phyloP scores from a whole-genome alignment of 441 rosid genomes.

The Croton setiger region DNA sequence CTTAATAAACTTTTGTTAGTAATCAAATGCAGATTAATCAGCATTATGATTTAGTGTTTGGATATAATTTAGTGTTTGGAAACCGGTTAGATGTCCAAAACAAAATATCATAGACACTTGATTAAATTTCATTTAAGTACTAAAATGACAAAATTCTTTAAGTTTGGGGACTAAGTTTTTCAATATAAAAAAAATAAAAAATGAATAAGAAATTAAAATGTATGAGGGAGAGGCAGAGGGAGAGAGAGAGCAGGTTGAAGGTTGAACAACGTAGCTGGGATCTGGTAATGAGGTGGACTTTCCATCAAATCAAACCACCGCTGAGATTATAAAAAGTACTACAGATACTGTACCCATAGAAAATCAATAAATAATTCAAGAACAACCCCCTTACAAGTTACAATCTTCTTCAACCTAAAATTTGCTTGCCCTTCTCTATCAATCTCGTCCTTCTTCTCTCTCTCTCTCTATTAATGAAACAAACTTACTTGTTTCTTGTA shows the following conservation, averaged over 20 bases:
- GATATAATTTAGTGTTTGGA: too few relatives aligned
- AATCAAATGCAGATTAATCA: too few relatives aligned
- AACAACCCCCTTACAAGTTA: neutral
- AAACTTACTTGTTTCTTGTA: slow-evolving; percentile 25
- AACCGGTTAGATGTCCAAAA: too few relatives aligned
- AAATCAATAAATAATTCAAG: neutral
- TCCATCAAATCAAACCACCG: slow-evolving; percentile 20
- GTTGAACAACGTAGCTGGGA: slow-evolving; percentile 19
- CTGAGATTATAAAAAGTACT: neutral
- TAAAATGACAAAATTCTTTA: too few relatives aligned
- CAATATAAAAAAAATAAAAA: too few relatives aligned
- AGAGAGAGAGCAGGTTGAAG: slow-evolving; percentile 14
- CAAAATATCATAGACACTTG: too few relatives aligned
- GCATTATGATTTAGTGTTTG: too few relatives aligned
- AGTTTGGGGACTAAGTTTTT: too few relatives aligned
- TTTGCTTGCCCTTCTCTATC: slow-evolving; percentile 29
- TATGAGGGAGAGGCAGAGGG: neutral
- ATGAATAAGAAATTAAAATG: too few relatives aligned
- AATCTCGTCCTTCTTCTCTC: slow-evolving; percentile 10
- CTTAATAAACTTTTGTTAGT: too few relatives aligned
- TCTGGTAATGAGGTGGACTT: slow-evolving; percentile 34
- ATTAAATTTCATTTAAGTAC: too few relatives aligned
- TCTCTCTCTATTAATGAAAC: slow-evolving; percentile 5
- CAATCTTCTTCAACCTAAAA: slow-evolving; percentile 11
- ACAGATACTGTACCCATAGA: neutral